Evolutionary conservation across 805 yeast species (phyloP).

Genomic region (Lipomyces orientalis): DNA sequence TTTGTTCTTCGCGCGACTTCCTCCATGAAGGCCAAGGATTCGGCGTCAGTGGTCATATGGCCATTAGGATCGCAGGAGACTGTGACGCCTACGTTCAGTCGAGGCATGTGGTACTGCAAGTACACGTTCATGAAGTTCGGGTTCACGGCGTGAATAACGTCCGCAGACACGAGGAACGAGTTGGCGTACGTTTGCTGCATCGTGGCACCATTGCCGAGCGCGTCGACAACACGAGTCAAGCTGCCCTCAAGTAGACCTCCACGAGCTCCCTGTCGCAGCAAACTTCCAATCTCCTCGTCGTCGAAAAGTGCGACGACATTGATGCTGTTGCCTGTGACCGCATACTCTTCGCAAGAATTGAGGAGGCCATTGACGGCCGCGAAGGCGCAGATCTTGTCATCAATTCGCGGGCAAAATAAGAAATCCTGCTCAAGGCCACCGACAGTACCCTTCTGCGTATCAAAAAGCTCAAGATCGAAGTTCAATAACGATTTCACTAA

Average conservation of each 20-base stretch:
- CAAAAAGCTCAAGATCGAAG: constrained; percentile 78
- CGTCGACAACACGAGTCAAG: constrained; percentile 54
- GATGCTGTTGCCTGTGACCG: constrained; percentile 42
- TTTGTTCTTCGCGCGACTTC: constrained; percentile 69
- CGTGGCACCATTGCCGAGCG: constrained; percentile 43
- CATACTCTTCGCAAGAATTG: constrained; percentile 49
- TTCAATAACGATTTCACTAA: constrained; percentile 65
- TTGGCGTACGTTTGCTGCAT: constrained; percentile 57
- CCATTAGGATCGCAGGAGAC: constrained; percentile 78
- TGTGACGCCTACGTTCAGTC: constrained; percentile 77
- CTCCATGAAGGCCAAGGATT: constrained; percentile 71
- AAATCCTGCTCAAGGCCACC: constrained; percentile 83
- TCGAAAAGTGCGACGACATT: constrained; percentile 71
- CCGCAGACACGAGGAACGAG: constrained; percentile 80
- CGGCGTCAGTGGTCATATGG: constrained; percentile 81
- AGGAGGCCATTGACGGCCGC: constrained; percentile 70
- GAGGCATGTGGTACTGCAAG: constrained; percentile 77
- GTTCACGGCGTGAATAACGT: constrained; percentile 80
- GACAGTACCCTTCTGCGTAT: constrained; percentile 75
- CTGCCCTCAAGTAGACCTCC: constrained; percentile 74
- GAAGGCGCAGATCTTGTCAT: constrained; percentile 81
- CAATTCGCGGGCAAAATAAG: constrained; percentile 80
- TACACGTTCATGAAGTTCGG: constrained; percentile 67
- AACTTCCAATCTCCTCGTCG: constrained; percentile 84
- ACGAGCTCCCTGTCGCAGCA: constrained; percentile 79